These are phyloP conservation scores for Ormosia emarginata DNA, from an alignment of 306 rosid species.

Conservation along the genomic window DNA sequence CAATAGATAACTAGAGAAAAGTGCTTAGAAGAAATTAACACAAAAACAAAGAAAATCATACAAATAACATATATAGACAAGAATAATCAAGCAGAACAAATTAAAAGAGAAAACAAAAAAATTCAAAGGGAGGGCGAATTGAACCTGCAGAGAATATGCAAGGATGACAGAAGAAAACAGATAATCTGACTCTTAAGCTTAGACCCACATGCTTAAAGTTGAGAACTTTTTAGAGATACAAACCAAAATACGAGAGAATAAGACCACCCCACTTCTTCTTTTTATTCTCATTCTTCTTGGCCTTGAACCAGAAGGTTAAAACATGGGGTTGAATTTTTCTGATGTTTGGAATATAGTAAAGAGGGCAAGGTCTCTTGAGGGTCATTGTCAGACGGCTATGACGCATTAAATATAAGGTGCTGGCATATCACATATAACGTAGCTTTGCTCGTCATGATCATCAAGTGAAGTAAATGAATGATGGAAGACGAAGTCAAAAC, in stretches of 20 bases:
- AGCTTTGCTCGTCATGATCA: slow-evolving; percentile 23
- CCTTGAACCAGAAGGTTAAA: slow-evolving; percentile 10
- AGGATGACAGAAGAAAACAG: slow-evolving; percentile 20
- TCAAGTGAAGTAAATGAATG: slow-evolving; percentile 8
- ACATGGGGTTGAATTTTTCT: slow-evolving; percentile 7
- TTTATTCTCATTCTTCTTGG: slow-evolving; percentile 4
- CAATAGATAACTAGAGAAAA: neutral
- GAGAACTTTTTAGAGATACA: neutral
- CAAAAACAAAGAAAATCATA: neutral
- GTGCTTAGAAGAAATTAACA: neutral
- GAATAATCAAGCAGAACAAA: neutral
- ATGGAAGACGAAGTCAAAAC: slow-evolving; percentile 45
- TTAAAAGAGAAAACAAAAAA: neutral
- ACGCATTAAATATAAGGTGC: neutral
- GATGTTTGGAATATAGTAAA: slow-evolving; percentile 29
- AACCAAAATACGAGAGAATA: slow-evolving; percentile 3
- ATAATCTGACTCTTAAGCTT: neutral
- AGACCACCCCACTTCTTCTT: neutral
- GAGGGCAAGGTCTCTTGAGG: slow-evolving; percentile 24
- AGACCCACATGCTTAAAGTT: slow-evolving; percentile 5
- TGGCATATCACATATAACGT: neutral
- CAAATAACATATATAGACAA: neutral
- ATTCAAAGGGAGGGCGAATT: neutral
- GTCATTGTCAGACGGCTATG: slow-evolving; percentile 50
- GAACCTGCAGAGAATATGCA: slow-evolving; percentile 27